Base-by-base conservation (phyloP, 257 asterid genomes). In the Scutellaria minor region DNA sequence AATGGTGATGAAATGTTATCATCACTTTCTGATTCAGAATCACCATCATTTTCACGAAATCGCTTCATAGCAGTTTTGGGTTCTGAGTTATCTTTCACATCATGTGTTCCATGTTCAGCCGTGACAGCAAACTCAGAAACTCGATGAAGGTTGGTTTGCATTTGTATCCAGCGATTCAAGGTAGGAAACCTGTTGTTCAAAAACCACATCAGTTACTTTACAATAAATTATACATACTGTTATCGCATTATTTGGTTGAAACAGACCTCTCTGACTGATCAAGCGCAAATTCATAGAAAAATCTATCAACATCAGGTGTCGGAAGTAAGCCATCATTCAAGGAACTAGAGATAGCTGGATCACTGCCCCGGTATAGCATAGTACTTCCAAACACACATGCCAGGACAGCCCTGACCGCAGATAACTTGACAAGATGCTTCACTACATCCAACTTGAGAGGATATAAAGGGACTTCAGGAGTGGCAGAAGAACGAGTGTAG, bases 321-420 rank as follows among this genome's bases (percentile, higher is more conserved):
- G 83, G 87, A 66, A 81, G 69, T 65, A 79, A 77, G 77, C 84
- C 89, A 82, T 87, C 91, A 55, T 85, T 79, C 69, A 91, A 84
- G 77, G 97, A 85, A 78, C 82, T 79, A 47, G 95, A 85, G 42
- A 91, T 86, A 77, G 94, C 79, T 41, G 90, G 81, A 60, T 90
- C 96, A 77, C 88, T 79, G 64, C 95, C 97, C 71, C 85, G 83
- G 77, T 94, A 87, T 62, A 94, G 79, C 86, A 94, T 89, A 74
- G 90, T 84, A 76, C 99, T 94, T 64, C 99, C 99, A 83, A 94
- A 89, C 50, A 89, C 97, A 79, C 99, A 91, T 66, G 99, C 99
- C 76, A 94, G 86, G 80, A 91, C 90, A 71, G 99, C 99, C 84
- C 97, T 86, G 71, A 94, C 97, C 57, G 97, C 84, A 69, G 99